These are phyloP conservation scores for Aspergillus novoparasiticus DNA, from an alignment of 2,329 filamentous ascomycete species.

Conservation along the genomic window DNA sequence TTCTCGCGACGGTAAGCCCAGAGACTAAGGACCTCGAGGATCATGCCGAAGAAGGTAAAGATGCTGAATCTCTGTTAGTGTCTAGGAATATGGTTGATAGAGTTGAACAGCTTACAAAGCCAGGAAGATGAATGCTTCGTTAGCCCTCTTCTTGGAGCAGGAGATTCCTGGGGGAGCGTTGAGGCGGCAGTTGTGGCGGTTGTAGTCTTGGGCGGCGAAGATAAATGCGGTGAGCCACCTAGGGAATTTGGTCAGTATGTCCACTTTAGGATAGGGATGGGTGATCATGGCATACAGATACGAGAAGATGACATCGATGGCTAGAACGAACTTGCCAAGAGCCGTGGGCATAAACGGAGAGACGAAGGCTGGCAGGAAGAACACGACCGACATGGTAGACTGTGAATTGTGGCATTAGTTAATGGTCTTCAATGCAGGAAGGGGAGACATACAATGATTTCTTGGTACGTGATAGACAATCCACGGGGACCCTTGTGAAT, in stretches of 20 bases:
- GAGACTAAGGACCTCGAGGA: slow-evolving; percentile 40
- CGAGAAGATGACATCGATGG: slow-evolving; percentile 49
- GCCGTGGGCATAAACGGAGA: slow-evolving; percentile 43
- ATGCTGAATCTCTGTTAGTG: slow-evolving; percentile 31
- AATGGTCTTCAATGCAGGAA: neutral
- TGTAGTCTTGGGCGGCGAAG: slow-evolving; percentile 51
- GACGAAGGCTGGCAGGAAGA: slow-evolving; percentile 47
- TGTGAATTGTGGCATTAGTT: slow-evolving; percentile 13
- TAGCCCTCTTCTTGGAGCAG: slow-evolving; percentile 44
- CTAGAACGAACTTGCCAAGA: slow-evolving; percentile 41
- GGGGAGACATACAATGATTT: slow-evolving; percentile 41
- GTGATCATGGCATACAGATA: slow-evolving; percentile 40
- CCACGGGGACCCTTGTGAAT: slow-evolving; percentile 36
- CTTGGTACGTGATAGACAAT: slow-evolving; percentile 40
- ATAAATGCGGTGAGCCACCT: slow-evolving; percentile 54
- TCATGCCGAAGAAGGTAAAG: slow-evolving; percentile 43
- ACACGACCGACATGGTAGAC: slow-evolving; percentile 41
- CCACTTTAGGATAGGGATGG: too few species aligned
- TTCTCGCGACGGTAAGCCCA: slow-evolving; percentile 36
- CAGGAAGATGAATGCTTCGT: slow-evolving; percentile 49
- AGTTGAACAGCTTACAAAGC: slow-evolving; percentile 42
- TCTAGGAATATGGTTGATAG: neutral
- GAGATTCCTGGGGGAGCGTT: slow-evolving; percentile 34
- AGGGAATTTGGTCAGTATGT: slow-evolving; percentile 7
- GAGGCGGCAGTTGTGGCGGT: slow-evolving; percentile 31